These are phyloP conservation scores for Monilinia polystroma DNA, from an alignment of 2,329 filamentous ascomycete species.

Conservation along the genomic window DNA sequence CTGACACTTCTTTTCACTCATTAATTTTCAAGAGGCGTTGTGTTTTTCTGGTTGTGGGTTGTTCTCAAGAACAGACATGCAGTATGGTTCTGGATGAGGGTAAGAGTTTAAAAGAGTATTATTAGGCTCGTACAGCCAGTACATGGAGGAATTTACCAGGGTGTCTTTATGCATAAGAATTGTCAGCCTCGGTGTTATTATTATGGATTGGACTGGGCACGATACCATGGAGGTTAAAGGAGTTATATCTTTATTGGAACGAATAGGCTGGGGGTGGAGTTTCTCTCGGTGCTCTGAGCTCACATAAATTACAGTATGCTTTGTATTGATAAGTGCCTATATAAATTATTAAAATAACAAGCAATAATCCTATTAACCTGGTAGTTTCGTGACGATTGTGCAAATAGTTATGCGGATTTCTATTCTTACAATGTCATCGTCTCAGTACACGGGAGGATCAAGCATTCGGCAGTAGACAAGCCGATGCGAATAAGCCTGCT, in stretches of 20 bases:
- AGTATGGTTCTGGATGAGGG: background rate
- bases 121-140: background rate
- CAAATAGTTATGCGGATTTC: background rate
- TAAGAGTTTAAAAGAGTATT: constrained; percentile 12
- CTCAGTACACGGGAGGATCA: background rate
- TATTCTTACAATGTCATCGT: background rate
- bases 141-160: background rate
- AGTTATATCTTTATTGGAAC: background rate
- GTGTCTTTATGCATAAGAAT: background rate
- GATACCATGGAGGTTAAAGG: background rate
- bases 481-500: too few relatives aligned
- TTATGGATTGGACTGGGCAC: background rate
- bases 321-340: background rate
- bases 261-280: background rate
- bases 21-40: background rate
- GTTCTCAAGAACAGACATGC: background rate
- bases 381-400: background rate
- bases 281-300: background rate
- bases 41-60: background rate
- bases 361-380: background rate
- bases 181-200: background rate
- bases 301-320: background rate
- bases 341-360: background rate
- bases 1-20: background rate
- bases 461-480: background rate